These are phyloP conservation scores for Psidium friedrichsthalianum DNA, from an alignment of 345 rosid genomes.

Conservation along the genomic window DNA sequence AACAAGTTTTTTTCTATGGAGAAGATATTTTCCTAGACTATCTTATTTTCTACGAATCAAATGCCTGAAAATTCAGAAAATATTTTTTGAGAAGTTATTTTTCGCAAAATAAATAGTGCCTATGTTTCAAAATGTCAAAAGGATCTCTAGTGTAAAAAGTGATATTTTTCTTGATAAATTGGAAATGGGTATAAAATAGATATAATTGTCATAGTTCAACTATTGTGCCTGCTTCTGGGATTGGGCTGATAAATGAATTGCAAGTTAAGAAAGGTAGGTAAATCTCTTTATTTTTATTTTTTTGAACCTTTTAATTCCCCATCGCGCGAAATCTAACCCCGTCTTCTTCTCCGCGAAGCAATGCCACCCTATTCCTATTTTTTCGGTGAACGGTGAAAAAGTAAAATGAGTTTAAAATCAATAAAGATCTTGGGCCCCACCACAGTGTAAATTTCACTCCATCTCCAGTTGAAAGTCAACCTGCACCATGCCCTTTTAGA, in stretches of 20 bases:
- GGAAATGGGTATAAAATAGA: background rate
- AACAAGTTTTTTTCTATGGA: too few relatives aligned
- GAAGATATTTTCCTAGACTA: too few relatives aligned
- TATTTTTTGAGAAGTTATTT: too few relatives aligned
- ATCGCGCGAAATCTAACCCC: background rate
- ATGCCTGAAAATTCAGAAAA: too few relatives aligned
- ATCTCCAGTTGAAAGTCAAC: background rate
- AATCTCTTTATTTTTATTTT: too few relatives aligned
- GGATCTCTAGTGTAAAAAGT: background rate
- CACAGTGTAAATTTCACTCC: background rate
- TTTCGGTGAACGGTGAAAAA: background rate
- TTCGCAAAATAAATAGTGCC: too few relatives aligned
- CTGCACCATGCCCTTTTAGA: background rate
- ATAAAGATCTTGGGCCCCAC: background rate
- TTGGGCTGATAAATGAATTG: background rate
- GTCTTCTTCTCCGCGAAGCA: background rate
- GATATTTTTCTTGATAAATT: background rate
- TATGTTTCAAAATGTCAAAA: background rate
- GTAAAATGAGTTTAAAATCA: background rate
- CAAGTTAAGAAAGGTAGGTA: background rate
- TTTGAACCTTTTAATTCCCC: background rate
- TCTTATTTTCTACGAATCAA: too few relatives aligned
- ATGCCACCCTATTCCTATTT: background rate
- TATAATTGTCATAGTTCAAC: too few relatives aligned
- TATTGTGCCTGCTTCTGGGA: background rate